Conservation (phyloP, 202 grass and related monocot genomes). For the Elaeis oleifera region DNA sequence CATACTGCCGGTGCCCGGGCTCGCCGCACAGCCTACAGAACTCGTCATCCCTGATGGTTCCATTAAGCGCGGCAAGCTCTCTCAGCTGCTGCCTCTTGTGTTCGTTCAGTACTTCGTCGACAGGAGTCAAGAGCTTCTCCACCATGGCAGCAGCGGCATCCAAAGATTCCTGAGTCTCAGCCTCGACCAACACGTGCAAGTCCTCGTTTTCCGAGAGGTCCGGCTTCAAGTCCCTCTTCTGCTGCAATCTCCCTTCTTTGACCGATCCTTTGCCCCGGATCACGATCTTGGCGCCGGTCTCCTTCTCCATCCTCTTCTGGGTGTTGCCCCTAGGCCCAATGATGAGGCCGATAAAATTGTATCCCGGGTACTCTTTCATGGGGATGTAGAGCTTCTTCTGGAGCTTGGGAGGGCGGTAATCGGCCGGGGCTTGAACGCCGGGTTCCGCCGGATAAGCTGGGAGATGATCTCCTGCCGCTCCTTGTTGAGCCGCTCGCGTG, state of each 20-base stretch:
- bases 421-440: constrained; percentile 85
- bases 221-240: constrained; percentile 87
- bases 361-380: constrained; percentile 88
- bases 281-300: constrained; percentile 88
- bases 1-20: constrained; percentile 74
- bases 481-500: constrained; percentile 63
- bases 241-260: constrained; percentile 86
- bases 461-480: constrained; percentile 95
- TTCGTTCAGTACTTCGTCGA: constrained; percentile 94
- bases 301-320: constrained; percentile 98
- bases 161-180: constrained; percentile 65
- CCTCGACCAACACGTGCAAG: constrained; percentile 89
- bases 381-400: constrained; percentile 96
- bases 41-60: constrained; percentile 93
- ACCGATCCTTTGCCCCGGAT: constrained; percentile 90
- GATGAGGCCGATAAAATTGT: constrained; percentile 92
- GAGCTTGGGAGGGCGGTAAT: constrained; percentile 85
- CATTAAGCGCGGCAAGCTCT: constrained; percentile 74
- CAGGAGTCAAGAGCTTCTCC: constrained; percentile 84
- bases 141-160: constrained; percentile 89
- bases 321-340: constrained; percentile 84
- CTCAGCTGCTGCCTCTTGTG: constrained; percentile 92
- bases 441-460: constrained; percentile 85
- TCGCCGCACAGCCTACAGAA: constrained; percentile 88
- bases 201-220: constrained; percentile 91